Evolutionary conservation across 1,284 basidiomycete species (phyloP).

Genomic region (Caloboletus inedulis): DNA sequence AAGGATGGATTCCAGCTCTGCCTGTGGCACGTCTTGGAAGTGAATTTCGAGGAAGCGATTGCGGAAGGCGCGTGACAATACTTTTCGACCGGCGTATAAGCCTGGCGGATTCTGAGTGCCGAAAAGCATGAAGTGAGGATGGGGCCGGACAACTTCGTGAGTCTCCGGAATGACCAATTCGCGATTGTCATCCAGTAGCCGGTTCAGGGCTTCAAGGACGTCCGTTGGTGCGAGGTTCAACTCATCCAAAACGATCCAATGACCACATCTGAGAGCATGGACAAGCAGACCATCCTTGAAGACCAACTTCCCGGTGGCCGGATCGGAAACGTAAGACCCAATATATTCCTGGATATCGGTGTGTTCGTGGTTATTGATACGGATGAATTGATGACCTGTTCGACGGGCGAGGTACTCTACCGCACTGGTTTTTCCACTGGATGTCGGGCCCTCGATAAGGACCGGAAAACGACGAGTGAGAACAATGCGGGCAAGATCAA

Average conservation of each 20-base stretch:
- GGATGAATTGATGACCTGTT: constrained; percentile 94
- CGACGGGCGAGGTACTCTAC: constrained; percentile 93
- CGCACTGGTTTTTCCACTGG: constrained; percentile 96
- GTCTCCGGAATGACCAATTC: constrained; percentile 97
- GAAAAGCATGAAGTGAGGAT: constrained; percentile 97
- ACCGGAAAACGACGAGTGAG: constrained; percentile 90
- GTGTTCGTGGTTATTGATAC: constrained; percentile 99
- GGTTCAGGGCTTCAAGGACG: constrained; percentile 96
- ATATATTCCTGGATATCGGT: constrained; percentile 99
- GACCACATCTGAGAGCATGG: constrained; percentile 85
- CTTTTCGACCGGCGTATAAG: constrained; percentile 94
- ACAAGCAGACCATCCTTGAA: constrained; percentile 96
- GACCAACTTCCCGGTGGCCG: constrained; percentile 85
- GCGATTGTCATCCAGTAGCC: constrained; percentile 95
- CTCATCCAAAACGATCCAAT: constrained; percentile 99
- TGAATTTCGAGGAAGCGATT: constrained; percentile 99
- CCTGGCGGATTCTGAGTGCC: constrained; percentile 99
- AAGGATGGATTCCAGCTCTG: constrained; percentile 90
- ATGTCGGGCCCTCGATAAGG: constrained; percentile 97
- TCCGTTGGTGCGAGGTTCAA: constrained; percentile 98
- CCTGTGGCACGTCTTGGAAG: constrained; percentile 95
- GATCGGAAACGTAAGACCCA: constrained; percentile 94
- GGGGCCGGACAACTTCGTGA: constrained; percentile 90
- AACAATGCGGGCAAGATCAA: constrained; percentile 90
- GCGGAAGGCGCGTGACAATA: constrained; percentile 93